Conservation (phyloP, 164 flowering plant species). For the Santalum album region DNA sequence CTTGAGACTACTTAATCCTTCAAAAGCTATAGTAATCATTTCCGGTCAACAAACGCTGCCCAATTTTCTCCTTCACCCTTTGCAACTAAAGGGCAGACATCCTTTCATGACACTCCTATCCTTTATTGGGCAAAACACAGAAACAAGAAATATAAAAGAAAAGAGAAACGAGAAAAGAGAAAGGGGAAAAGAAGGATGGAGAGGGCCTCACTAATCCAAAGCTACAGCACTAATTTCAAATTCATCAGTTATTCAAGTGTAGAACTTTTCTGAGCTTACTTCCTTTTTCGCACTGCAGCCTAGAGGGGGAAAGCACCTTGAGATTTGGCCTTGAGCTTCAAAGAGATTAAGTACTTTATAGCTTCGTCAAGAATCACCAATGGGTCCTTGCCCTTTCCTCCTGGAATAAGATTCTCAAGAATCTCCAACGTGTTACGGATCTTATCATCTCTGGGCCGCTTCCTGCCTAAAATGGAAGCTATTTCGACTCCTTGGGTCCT, state of each 20-base stretch:
- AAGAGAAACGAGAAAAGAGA: too few relatives aligned
- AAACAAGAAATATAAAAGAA: too few relatives aligned
- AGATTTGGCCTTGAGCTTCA: conserved; percentile 15
- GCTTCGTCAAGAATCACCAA: conserved; percentile 23
- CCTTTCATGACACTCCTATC: neutral
- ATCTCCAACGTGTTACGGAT: conserved; percentile 14
- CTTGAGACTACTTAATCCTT: neutral
- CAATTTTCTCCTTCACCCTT: neutral
- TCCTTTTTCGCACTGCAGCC: too few relatives aligned
- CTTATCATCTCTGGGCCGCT: conserved; percentile 14
- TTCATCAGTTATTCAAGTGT: neutral
- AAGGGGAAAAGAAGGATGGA: too few relatives aligned
- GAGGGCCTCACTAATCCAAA: neutral
- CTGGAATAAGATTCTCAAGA: conserved; percentile 23
- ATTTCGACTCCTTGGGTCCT: conserved; percentile 6
- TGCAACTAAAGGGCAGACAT: neutral
- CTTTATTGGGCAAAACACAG: neutral
- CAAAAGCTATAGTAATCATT: neutral
- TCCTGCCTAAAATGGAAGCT: conserved; percentile 5
- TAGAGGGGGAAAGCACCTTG: conserved; percentile 12
- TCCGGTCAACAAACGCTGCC: neutral
- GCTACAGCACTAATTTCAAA: neutral
- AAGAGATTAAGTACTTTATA: conserved; percentile 20
- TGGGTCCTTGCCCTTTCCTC: conserved; percentile 26
- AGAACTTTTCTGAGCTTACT: too few relatives aligned